These are phyloP conservation scores for Phytophthora aleatoria DNA, from an alignment of 352 stramenopile genomes.

Conservation along the genomic window DNA sequence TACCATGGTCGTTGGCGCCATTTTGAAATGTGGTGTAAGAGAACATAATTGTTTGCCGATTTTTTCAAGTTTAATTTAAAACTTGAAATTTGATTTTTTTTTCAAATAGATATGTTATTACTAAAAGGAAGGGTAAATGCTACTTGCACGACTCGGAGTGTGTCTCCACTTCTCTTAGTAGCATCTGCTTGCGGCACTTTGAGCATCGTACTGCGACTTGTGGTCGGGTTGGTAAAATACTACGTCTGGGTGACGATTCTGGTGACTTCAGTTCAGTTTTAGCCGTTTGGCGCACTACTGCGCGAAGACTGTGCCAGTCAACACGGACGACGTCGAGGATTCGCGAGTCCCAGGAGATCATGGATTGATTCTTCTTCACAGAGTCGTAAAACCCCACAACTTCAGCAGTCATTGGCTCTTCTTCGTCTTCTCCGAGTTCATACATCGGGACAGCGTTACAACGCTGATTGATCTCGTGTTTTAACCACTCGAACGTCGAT, in stretches of 20 bases:
- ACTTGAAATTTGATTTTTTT: background rate
- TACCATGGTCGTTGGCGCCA: conserved; percentile 36
- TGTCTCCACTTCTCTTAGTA: conserved; percentile 37
- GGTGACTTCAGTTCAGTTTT: background rate
- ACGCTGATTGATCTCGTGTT: conserved; percentile 31
- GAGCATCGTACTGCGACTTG: conserved; percentile 38
- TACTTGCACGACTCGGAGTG: conserved; percentile 48
- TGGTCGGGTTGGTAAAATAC: background rate
- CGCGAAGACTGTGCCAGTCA: conserved; percentile 21
- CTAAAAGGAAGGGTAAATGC: background rate
- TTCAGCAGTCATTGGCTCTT: conserved; percentile 8
- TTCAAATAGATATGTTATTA: background rate
- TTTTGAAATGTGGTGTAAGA: conserved; percentile 16
- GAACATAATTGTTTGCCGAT: no score
- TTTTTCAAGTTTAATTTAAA: background rate
- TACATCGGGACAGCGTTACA: conserved; percentile 23
- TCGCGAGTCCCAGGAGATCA: conserved; percentile 23
- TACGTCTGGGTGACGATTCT: background rate
- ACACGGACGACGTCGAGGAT: conserved; percentile 24
- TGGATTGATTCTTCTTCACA: conserved; percentile 21
- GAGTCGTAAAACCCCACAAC: conserved; percentile 35
- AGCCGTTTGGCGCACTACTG: conserved; percentile 16
- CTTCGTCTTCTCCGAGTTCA: conserved; percentile 11
- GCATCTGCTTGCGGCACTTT: conserved; percentile 39
- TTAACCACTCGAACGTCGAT: conserved; percentile 41